Evolutionary conservation across 805 yeast genomes (phyloP).

Genomic region (Ogataea angusta): DNA sequence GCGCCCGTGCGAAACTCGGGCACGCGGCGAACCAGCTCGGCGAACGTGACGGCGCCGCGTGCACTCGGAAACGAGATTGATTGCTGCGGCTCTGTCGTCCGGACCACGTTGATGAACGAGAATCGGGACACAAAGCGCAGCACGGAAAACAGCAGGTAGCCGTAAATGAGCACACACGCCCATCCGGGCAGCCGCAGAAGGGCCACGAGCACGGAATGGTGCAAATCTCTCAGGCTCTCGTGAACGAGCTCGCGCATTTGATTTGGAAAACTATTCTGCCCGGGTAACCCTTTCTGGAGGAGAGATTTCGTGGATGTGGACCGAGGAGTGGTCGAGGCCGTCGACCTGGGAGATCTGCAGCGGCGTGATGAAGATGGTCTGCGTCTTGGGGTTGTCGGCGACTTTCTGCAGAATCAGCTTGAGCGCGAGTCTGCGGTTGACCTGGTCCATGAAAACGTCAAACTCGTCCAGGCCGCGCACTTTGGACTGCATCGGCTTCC

Average conservation of each 20-base stretch:
- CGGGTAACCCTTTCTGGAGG: constrained; percentile 32
- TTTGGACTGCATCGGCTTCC: constrained; percentile 89
- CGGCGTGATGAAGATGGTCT: constrained; percentile 91
- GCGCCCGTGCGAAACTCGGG: constrained; percentile 48
- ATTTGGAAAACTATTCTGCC: constrained; percentile 6
- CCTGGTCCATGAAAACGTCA: constrained; percentile 97
- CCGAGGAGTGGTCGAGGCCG: constrained; percentile 50
- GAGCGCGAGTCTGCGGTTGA: constrained; percentile 78
- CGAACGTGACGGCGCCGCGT: constrained; percentile 13
- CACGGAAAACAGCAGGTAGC: background rate
- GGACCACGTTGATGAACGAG: constrained; percentile 14
- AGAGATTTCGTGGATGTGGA: constrained; percentile 59
- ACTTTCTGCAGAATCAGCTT: constrained; percentile 68
- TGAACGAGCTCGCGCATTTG: constrained; percentile 2
- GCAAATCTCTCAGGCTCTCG: constrained; percentile 11
- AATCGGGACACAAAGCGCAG: constrained; percentile 1
- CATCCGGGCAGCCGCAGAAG: constrained; percentile 15
- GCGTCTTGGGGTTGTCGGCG: constrained; percentile 61
- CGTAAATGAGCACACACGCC: constrained; percentile 9
- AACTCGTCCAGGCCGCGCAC: constrained; percentile 92
- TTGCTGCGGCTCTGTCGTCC: constrained; percentile 7
- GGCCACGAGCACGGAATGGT: constrained; percentile 10
- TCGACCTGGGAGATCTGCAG: constrained; percentile 77
- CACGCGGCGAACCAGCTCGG: constrained; percentile 22
- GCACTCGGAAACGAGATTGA: constrained; percentile 9